Conservation (phyloP, 768 basidiomycete species). For the Paxillus rubicundulus region DNA sequence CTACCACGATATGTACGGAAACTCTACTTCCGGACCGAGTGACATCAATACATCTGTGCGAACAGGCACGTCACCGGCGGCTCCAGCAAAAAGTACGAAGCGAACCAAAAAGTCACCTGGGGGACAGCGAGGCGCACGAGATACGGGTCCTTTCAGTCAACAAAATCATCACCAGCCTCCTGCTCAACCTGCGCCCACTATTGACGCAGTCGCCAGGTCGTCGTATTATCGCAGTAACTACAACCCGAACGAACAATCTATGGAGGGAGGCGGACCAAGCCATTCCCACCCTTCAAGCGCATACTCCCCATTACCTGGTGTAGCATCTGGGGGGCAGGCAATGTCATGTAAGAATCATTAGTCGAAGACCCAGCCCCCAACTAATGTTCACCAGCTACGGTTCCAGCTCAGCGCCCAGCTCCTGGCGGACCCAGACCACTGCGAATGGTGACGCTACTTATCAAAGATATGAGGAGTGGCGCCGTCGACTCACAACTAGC, state of each 20-base stretch:
- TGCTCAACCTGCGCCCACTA: constrained; percentile 1
- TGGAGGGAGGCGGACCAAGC: constrained; percentile 1
- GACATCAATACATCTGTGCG: neutral
- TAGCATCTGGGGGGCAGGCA: constrained; percentile 23
- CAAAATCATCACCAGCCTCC: constrained; percentile 8
- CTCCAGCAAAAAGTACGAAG: neutral
- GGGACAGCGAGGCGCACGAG: neutral
- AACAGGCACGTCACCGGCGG: neutral
- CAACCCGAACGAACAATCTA: constrained; percentile 8
- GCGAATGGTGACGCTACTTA: constrained; percentile 65
- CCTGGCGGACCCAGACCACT: constrained; percentile 20
- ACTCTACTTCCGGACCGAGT: constrained; percentile 3
- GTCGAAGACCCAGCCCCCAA: neutral
- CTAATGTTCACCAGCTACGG: constrained; percentile 14
- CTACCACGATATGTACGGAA: constrained; percentile 3
- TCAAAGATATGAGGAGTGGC: constrained; percentile 58
- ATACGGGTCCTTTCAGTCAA: neutral
- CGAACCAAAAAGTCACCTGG: constrained; percentile 15
- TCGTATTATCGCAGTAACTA: constrained; percentile 19
- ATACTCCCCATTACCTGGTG: neutral
- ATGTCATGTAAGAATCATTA: constrained; percentile 32
- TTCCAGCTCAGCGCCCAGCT: constrained; percentile 10
- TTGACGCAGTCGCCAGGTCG: neutral
- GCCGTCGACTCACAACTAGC: constrained; percentile 56
- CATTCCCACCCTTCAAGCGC: neutral